phyloP scores from a whole-genome alignment of 2,329 filamentous ascomycete genomes.

The Dactylellina cionopaga region DNA sequence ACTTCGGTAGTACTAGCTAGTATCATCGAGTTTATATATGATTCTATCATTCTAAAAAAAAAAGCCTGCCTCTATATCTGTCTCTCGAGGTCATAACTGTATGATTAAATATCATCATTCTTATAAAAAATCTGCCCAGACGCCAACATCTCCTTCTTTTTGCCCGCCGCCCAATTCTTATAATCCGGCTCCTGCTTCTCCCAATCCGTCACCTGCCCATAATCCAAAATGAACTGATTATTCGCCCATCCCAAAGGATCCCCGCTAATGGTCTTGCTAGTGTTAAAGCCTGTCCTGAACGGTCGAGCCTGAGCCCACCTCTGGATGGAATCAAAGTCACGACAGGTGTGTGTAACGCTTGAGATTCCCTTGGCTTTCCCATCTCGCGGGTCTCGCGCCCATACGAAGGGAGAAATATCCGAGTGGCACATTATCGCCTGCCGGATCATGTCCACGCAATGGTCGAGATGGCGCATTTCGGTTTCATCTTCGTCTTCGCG shows the following conservation, averaged over 20 bases:
- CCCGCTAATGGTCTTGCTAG: neutral
- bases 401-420: constrained; percentile 19
- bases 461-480: constrained; percentile 19
- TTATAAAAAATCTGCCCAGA: constrained; percentile 24
- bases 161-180: constrained; percentile 18
- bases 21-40: too few relatives aligned
- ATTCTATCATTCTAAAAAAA: too few relatives aligned
- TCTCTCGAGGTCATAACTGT: neutral
- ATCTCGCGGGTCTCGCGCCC: constrained; percentile 17
- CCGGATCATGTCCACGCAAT: constrained; percentile 22
- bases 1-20: too few relatives aligned
- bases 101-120: constrained; percentile 8
- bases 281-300: constrained; percentile 18
- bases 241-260: constrained; percentile 15
- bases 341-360: constrained; percentile 21
- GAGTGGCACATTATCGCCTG: constrained; percentile 18
- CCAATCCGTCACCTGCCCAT: constrained; percentile 11
- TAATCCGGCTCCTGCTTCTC: constrained; percentile 20
- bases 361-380: constrained; percentile 21
- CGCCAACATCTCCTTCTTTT: constrained; percentile 4
- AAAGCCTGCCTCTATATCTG: neutral
- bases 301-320: constrained; percentile 3
- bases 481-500: constrained; percentile 20
- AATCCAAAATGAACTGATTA: constrained; percentile 15
- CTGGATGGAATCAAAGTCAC: constrained; percentile 15